Evolutionary conservation across 805 yeast species (phyloP).

Genomic region (Cyberlindnera bimundalis): DNA sequence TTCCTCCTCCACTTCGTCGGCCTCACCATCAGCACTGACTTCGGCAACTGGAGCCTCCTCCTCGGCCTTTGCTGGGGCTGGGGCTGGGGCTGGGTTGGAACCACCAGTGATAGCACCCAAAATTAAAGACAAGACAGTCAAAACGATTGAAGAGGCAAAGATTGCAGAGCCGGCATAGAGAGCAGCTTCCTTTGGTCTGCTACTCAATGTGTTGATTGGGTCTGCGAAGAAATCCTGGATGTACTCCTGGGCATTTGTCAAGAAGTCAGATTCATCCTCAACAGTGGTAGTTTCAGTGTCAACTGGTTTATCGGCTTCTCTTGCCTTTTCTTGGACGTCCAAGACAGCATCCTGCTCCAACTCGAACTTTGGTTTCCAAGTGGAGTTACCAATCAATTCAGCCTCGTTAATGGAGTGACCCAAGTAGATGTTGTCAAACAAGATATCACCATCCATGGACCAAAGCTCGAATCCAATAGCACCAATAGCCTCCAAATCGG

Average conservation of each 20-base stretch:
- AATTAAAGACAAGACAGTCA: constrained; percentile 41
- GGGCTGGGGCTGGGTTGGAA: constrained; percentile 11
- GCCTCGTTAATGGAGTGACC: constrained; percentile 87
- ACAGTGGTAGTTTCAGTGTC: neutral
- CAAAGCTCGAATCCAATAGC: constrained; percentile 87
- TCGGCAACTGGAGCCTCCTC: neutral
- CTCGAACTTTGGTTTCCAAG: constrained; percentile 54
- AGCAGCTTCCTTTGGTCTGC: constrained; percentile 49
- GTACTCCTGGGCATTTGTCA: constrained; percentile 31
- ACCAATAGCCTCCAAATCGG: constrained; percentile 64
- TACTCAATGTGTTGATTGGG: constrained; percentile 43
- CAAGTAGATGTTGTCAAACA: constrained; percentile 80
- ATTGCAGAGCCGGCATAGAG: constrained; percentile 43
- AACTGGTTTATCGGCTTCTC: constrained; percentile 4
- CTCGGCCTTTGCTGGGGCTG: constrained; percentile 4
- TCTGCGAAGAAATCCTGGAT: constrained; percentile 38
- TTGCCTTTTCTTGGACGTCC: constrained; percentile 2
- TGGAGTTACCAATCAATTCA: constrained; percentile 73
- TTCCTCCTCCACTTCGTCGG: constrained; percentile 5
- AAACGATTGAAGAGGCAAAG: constrained; percentile 36
- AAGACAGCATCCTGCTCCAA: constrained; percentile 41
- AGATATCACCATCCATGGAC: constrained; percentile 73
- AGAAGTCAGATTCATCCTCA: constrained; percentile 8
- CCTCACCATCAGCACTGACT: too few species aligned
- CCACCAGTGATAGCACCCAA: constrained; percentile 21